Evolutionary conservation across 2,329 filamentous ascomycete species (phyloP).

Genomic region (Parastagonospora avenae): DNA sequence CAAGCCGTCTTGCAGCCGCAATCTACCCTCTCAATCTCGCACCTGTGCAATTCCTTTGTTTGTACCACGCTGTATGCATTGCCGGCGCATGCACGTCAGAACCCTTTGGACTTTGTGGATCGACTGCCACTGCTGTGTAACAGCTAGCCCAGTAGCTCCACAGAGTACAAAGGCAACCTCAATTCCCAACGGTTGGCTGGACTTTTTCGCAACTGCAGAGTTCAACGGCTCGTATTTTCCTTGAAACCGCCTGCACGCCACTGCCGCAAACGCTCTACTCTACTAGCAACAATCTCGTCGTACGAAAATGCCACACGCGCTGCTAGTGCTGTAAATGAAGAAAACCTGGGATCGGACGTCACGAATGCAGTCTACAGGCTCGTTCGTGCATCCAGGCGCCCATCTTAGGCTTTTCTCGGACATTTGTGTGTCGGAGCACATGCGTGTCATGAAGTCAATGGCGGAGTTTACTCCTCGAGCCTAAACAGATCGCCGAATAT

Average conservation of each 20-base stretch:
- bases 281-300: constrained; percentile 1
- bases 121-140: constrained; percentile 31
- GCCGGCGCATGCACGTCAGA: constrained; percentile 36
- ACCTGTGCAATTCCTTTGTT: constrained; percentile 12
- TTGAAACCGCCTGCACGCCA: constrained; percentile 23
- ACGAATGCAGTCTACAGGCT: too few species aligned
- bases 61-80: constrained; percentile 10
- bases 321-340: too few species aligned
- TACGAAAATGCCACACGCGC: too few species aligned
- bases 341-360: too few species aligned
- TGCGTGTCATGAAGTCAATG: too few species aligned
- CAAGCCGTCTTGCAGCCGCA: background rate
- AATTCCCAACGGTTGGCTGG: constrained; percentile 6
- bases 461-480: too few species aligned
- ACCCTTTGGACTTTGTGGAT: constrained; percentile 25
- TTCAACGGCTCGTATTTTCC: constrained; percentile 11
- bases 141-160: constrained; percentile 20
- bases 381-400: too few species aligned
- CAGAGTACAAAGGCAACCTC: constrained; percentile 3
- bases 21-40: constrained; percentile 6
- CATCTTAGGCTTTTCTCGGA: too few species aligned
- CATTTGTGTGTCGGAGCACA: too few species aligned
- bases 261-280: constrained; percentile 1
- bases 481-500: too few species aligned
- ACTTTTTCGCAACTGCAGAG: background rate